Percentiles rank a stretch among this genome's conserved stretches.
Evolutionary conservation across 768 basidiomycete species (phyloP).

Genomic region (Mrakia frigida): DNA sequence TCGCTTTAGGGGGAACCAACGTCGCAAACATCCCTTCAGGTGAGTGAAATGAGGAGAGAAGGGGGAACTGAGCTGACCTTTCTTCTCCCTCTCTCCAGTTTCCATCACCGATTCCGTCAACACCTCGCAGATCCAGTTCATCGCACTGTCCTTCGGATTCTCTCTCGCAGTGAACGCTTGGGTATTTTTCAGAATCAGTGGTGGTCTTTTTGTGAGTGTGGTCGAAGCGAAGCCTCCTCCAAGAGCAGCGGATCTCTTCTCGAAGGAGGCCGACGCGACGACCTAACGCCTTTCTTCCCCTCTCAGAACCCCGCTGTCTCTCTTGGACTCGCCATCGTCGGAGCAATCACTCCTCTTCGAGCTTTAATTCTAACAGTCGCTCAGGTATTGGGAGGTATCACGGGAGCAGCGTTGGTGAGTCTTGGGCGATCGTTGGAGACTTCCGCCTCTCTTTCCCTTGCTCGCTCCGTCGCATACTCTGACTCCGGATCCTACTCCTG

Average conservation of each 20-base stretch:
- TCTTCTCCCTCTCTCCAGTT: not conserved
- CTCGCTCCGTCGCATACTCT: not conserved
- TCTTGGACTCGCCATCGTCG: constrained; percentile 45
- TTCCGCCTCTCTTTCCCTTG: too few relatives aligned
- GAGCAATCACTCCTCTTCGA: constrained; percentile 44
- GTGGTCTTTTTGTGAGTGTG: constrained; percentile 27
- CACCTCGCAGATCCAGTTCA: constrained; percentile 29
- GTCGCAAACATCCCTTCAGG: constrained; percentile 27
- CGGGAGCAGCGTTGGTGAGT: constrained; percentile 39
- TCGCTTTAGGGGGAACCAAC: constrained; percentile 31
- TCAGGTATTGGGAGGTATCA: constrained; percentile 45
- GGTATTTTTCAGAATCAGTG: constrained; percentile 26
- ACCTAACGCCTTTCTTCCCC: not conserved
- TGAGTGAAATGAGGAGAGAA: too few relatives aligned
- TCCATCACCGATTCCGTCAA: constrained; percentile 25
- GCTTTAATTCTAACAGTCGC: constrained; percentile 42
- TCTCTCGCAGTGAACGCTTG: constrained; percentile 14
- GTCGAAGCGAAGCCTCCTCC: too few relatives aligned
- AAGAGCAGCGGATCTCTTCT: too few relatives aligned
- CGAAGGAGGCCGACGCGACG: not conserved
- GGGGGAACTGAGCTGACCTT: not conserved
- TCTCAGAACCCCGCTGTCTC: constrained; percentile 45
- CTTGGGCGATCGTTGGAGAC: not conserved
- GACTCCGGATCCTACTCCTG: not conserved
- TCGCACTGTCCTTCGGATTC: constrained; percentile 29